These are phyloP conservation scores for Hypocreales sp. DNA, from an alignment of 2,329 filamentous ascomycete genomes.

Conservation along the genomic window DNA sequence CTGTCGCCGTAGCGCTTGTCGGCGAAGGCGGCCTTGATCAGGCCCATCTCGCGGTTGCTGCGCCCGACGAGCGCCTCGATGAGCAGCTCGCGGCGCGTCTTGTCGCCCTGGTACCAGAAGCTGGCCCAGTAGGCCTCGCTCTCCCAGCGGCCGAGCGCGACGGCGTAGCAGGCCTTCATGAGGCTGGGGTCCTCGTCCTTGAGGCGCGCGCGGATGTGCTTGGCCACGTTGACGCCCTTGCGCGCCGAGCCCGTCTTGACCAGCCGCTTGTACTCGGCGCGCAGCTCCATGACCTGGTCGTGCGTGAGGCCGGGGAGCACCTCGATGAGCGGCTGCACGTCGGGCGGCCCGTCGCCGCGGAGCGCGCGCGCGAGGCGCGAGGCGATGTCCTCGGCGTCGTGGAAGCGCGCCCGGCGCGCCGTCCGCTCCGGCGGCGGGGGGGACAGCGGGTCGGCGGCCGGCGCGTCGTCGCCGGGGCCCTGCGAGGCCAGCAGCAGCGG, in stretches of 20 bases:
- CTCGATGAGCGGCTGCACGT: slow-evolving; percentile 59
- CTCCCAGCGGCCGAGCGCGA: slow-evolving; percentile 80
- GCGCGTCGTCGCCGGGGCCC: slow-evolving; percentile 31
- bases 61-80: slow-evolving; percentile 90
- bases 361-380: slow-evolving; percentile 62
- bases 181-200: slow-evolving; percentile 62
- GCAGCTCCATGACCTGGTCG: slow-evolving; percentile 74
- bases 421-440: slow-evolving; percentile 32
- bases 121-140: slow-evolving; percentile 96
- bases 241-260: slow-evolving; percentile 62
- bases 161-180: slow-evolving; percentile 84
- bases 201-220: slow-evolving; percentile 64
- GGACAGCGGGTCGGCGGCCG: slow-evolving; percentile 32
- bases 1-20: slow-evolving; percentile 86
- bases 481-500: slow-evolving; percentile 45
- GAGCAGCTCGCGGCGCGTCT: slow-evolving; percentile 69
- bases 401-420: slow-evolving; percentile 54
- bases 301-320: slow-evolving; percentile 74
- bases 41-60: slow-evolving; percentile 69
- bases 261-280: slow-evolving; percentile 79
- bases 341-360: slow-evolving; percentile 46
- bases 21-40: slow-evolving; percentile 76
- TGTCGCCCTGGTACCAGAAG: slow-evolving; percentile 88
- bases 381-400: slow-evolving; percentile 71
- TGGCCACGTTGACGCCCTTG: slow-evolving; percentile 71